phyloP scores from a whole-genome alignment of 2,329 filamentous ascomycete genomes.

The Cercospora citrullina region DNA sequence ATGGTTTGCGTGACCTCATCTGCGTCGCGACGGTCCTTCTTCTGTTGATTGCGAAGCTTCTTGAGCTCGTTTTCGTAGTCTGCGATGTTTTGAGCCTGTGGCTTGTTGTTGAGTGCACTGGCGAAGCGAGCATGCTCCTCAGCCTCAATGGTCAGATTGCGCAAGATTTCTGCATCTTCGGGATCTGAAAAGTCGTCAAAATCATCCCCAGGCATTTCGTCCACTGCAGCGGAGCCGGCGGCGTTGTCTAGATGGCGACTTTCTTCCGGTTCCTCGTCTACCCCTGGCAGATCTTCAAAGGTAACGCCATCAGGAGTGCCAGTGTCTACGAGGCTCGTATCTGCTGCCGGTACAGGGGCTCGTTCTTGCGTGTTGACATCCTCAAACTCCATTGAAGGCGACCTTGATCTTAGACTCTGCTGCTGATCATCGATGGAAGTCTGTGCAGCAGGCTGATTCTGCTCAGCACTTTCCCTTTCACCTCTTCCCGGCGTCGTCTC shows the following conservation, averaged over 20 bases:
- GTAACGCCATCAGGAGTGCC: constrained; percentile 36
- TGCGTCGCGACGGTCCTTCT: constrained; percentile 91
- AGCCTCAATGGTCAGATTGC: constrained; percentile 82
- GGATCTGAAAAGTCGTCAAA: constrained; percentile 68
- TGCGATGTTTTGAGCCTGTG: constrained; percentile 66
- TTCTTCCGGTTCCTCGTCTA: constrained; percentile 22
- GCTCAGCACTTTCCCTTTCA: no score
- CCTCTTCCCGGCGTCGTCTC: neutral
- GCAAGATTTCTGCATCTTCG: constrained; percentile 86
- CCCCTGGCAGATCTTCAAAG: constrained; percentile 15
- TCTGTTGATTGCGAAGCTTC: constrained; percentile 86
- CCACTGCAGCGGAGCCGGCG: constrained; percentile 36
- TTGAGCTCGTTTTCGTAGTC: constrained; percentile 87
- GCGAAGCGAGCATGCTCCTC: constrained; percentile 94
- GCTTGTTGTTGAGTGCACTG: constrained; percentile 77
- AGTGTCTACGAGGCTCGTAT: constrained; percentile 54
- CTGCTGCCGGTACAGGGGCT: constrained; percentile 8
- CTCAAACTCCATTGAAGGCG: constrained; percentile 22
- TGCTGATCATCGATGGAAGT: no score
- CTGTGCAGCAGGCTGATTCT: no score
- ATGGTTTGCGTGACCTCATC: constrained; percentile 97
- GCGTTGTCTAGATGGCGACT: constrained; percentile 34
- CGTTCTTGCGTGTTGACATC: constrained; percentile 1
- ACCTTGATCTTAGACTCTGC: constrained; percentile 3
- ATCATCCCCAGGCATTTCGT: constrained; percentile 35